These are phyloP conservation scores for Pythium graminicola DNA, from an alignment of 352 stramenopile species.

Conservation along the genomic window DNA sequence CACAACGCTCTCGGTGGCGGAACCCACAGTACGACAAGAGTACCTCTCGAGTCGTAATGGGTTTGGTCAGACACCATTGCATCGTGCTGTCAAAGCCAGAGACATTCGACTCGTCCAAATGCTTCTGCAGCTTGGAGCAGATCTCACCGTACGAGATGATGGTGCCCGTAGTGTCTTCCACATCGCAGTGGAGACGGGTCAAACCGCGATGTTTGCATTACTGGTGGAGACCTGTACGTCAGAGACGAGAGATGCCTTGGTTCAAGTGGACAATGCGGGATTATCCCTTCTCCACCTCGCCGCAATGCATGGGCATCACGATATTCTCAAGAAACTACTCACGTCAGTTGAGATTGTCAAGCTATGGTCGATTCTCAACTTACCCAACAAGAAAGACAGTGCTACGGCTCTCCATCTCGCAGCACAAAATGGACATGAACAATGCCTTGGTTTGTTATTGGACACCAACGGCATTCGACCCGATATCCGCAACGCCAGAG, in stretches of 20 bases:
- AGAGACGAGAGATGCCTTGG: constrained; percentile 18
- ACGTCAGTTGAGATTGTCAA: constrained; percentile 5
- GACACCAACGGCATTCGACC: constrained; percentile 18
- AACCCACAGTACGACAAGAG: constrained; percentile 11
- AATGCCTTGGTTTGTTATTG: constrained; percentile 36
- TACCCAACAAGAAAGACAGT: constrained; percentile 29
- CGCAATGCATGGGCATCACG: constrained; percentile 32
- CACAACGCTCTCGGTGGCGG: constrained; percentile 25
- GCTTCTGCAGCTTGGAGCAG: constrained; percentile 32
- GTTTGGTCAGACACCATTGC: constrained; percentile 45
- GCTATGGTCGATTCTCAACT: constrained; percentile 29
- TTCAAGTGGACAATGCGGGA: constrained; percentile 30
- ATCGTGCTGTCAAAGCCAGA: constrained; percentile 40
- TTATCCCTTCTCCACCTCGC: constrained; percentile 46
- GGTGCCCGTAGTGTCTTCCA: constrained; percentile 44
- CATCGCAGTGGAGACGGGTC: constrained; percentile 32
- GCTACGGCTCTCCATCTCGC: constrained; percentile 49
- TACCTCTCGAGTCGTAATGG: constrained; percentile 42
- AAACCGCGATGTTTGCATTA: constrained; percentile 38
- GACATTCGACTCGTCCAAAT: constrained; percentile 36
- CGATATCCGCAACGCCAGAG: constrained; percentile 28
- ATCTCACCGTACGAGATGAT: constrained; percentile 30
- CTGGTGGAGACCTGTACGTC: constrained; percentile 22
- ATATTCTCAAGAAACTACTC: constrained; percentile 27
- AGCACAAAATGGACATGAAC: constrained; percentile 32